Base-by-base conservation (phyloP, 2,329 filamentous ascomycete genomes). In the Alternaria triticimaculans region DNA sequence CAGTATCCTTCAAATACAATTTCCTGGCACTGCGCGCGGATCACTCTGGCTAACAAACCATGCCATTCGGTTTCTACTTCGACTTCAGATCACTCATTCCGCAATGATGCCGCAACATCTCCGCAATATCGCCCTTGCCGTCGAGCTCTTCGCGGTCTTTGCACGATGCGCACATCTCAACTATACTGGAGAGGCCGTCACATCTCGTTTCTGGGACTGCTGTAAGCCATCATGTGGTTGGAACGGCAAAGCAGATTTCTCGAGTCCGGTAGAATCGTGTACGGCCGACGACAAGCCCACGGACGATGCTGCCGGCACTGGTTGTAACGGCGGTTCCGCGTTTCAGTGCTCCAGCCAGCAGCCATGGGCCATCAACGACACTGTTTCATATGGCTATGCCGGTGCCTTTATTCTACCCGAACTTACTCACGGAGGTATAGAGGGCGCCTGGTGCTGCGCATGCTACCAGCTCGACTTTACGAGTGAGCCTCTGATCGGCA, bases 181-280 rank as follows among this genome's bases (percentile, higher is more conserved):
- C 57, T 69, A 74, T 58, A 73, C 70, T 44, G 76, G 78, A 33
- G 71, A 74, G 45, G 76, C 76, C 15, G 44, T 78, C 44, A 80
- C 78, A 12, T 79, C 76, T 45, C 76, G 78, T 11, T 80, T 75
- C 66, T 80, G 77, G 77, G 89, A 92, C 76, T 92, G 90, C 82
- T 92, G 89, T 82, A 92, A 92, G 82, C 86, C 89, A 23, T 89
- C 87, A 20, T 92, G 89, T 76, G 83, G 84, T 4, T 85, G 89
- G 89, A 75, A 82, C 12, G 83, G 78, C 58, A 90, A 90, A 76
- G 87, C 85, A 14, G 65, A 82, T 44, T 83, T 88, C 76, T 80
- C 78, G 62, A 73, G 75, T 54, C 85, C 87, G 14, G 85, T 88
- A 37, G 78, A 80, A 18, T 85, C 86, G 37, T 90, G 88, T 78